These are phyloP conservation scores for Coemansia sp. DNA, from an alignment of 192 early-diverging fungal species.

Conservation along the genomic window DNA sequence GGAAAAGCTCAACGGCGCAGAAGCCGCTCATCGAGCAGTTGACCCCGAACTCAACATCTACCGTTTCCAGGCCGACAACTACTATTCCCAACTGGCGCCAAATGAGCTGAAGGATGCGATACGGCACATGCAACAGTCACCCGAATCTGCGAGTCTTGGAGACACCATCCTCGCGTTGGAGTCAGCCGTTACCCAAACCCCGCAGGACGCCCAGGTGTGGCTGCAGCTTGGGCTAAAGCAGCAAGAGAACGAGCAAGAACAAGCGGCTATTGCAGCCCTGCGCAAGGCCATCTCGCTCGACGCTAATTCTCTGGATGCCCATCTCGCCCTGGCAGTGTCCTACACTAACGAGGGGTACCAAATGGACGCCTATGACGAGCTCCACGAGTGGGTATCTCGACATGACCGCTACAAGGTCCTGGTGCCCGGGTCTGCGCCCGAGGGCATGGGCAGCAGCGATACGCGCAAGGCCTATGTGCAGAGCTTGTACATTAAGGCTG, in stretches of 20 bases:
- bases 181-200: conserved; percentile 80
- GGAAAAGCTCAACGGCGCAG: conserved; percentile 60
- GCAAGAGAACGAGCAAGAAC: conserved; percentile 97
- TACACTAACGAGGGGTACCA: conserved; percentile 92
- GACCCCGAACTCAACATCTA: conserved; percentile 72
- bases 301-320: conserved; percentile 76
- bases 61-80: conserved; percentile 64
- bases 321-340: conserved; percentile 86
- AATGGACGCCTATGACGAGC: conserved; percentile 85
- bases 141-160: conserved; percentile 65
- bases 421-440: conserved; percentile 44
- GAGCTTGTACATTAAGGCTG: conserved; percentile 80
- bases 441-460: conserved; percentile 44
- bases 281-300: conserved; percentile 77
- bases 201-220: conserved; percentile 84
- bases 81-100: conserved; percentile 28
- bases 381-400: conserved; percentile 86
- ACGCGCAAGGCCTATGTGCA: conserved; percentile 73
- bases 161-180: conserved; percentile 93
- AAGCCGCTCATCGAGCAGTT: conserved; percentile 39
- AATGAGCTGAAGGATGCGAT: conserved; percentile 58
- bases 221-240: conserved; percentile 85
- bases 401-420: conserved; percentile 69
- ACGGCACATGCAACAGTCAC: conserved; percentile 59
- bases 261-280: conserved; percentile 87